Evolutionary conservation across 1,284 basidiomycete genomes (phyloP), one percentile per base, ranked within the genome.

Genomic region (Ustilago tritici): DNA sequence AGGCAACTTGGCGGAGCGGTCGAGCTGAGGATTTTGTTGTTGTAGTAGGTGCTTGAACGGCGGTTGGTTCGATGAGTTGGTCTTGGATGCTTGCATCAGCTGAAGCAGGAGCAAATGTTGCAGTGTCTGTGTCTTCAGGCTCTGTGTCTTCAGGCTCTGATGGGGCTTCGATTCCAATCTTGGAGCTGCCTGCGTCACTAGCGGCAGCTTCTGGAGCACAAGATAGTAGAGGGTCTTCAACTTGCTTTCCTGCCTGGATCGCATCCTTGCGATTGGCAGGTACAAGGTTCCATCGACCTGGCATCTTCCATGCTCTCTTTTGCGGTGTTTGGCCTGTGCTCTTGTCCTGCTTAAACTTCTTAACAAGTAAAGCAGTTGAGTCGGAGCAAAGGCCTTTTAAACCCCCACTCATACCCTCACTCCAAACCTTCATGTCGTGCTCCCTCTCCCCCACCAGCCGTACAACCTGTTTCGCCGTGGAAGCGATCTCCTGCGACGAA

Each of bases 271-370:
- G 69, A 38, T 71, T 67, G 8, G 49, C 41, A 1, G 82, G 79
- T 17, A 83, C 81, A 4, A 81, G 60, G 19, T 61, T 56, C 79
- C 79, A 81, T 17, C 61, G 36, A 1, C 56, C 61, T 2, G 76
- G 68, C 61, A 77, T 47, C 54, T 70, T 62, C 69, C 70, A 78
- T 19, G 38, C 60, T 14, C 67, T 72, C 53, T 81, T 81, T 58
- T 77, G 74, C 36, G 81, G 81, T 28, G 82, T 84, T n/a, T 68
- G 61, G 14, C 79, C 81, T 11, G 82, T 81, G 23, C 78, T 61
- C 36, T 46, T 66, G 40, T 80, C 66, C 49, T 67, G 46, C 31
- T 60, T 65, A 15, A 67, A 65, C n/a, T 50, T 62, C 28, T 59
- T 47, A n/a, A n/a, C 58, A 41, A 71, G 34, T 60, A 76, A 63